These are phyloP conservation scores for Astragalus glycyphyllos DNA, from an alignment of 306 rosid species.

Conservation along the genomic window DNA sequence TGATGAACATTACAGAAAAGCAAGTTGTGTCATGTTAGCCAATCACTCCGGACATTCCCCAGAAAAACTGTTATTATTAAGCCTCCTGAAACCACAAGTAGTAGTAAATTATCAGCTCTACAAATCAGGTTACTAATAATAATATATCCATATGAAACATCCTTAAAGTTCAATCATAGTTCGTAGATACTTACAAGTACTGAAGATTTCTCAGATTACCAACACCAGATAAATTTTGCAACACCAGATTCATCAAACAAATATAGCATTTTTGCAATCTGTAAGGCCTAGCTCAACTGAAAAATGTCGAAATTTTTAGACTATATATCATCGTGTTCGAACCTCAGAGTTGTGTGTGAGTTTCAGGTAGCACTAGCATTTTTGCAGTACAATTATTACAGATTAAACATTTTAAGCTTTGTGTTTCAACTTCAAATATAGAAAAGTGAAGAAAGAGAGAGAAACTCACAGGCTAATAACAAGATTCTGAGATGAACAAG, in stretches of 20 bases:
- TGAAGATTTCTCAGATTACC: conserved; percentile 74
- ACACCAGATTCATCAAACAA: conserved; percentile 42
- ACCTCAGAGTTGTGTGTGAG: no score
- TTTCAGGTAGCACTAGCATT: no score
- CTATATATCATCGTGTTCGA: no score
- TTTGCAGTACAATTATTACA: neutral
- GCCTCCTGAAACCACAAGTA: conserved; percentile 78
- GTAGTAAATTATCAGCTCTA: conserved; percentile 38
- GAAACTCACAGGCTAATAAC: conserved; percentile 83
- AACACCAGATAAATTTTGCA: conserved; percentile 81
- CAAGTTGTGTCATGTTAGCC: conserved; percentile 85
- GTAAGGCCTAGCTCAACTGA: no score
- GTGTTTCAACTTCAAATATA: conserved; percentile 37
- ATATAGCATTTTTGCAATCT: conserved; percentile 29
- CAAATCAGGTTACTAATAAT: neutral
- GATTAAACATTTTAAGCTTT: neutral
- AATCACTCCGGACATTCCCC: conserved; percentile 74
- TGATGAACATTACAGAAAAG: conserved; percentile 74
- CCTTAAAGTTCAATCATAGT: conserved; percentile 17
- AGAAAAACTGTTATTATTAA: conserved; percentile 82
- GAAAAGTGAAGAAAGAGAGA: conserved; percentile 29
- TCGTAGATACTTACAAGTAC: conserved; percentile 72
- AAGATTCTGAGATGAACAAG: conserved; percentile 78
- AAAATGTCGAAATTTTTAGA: no score
- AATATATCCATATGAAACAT: neutral